Evolutionary conservation across 306 rosid species (phyloP).

Genomic region (Lagenaria siceraria): DNA sequence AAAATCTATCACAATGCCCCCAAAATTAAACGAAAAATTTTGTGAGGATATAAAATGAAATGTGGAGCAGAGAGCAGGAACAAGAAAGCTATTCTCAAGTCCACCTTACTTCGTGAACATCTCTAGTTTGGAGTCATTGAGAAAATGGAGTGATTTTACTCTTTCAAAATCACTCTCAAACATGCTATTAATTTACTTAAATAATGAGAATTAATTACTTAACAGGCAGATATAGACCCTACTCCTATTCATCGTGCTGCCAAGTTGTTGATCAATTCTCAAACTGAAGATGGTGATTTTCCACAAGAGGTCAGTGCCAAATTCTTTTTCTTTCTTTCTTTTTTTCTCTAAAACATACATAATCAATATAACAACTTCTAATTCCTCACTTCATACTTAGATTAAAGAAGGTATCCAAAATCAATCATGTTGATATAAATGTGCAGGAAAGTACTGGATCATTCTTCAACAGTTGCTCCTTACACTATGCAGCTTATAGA

Average conservation of each 20-base stretch:
- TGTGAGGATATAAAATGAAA: too few relatives aligned
- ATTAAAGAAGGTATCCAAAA: not conserved
- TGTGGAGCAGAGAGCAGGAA: too few relatives aligned
- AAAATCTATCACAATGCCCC: too few relatives aligned
- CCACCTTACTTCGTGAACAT: too few relatives aligned
- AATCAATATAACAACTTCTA: not conserved
- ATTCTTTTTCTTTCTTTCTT: too few relatives aligned
- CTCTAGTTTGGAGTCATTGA: too few relatives aligned
- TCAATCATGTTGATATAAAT: not conserved
- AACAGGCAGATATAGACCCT: slow-evolving; percentile 23
- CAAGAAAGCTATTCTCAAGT: too few relatives aligned
- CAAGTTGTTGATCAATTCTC: slow-evolving; percentile 22
- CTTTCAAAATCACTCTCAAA: too few relatives aligned
- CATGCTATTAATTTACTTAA: too few relatives aligned
- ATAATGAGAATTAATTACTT: not conserved
- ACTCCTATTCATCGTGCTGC: slow-evolving; percentile 30
- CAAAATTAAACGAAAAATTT: too few relatives aligned
- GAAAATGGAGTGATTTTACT: too few relatives aligned
- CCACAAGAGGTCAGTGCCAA: slow-evolving; percentile 26
- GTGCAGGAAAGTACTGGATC: slow-evolving; percentile 29
- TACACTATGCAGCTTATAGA: slow-evolving; percentile 60
- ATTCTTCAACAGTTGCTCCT: slow-evolving; percentile 47
- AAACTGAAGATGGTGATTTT: slow-evolving; percentile 24
- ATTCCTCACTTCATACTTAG: too few relatives aligned
- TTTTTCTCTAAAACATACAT: not conserved